Base-by-base conservation (phyloP, 306 rosid species). In the Fragaria ananassa region DNA sequence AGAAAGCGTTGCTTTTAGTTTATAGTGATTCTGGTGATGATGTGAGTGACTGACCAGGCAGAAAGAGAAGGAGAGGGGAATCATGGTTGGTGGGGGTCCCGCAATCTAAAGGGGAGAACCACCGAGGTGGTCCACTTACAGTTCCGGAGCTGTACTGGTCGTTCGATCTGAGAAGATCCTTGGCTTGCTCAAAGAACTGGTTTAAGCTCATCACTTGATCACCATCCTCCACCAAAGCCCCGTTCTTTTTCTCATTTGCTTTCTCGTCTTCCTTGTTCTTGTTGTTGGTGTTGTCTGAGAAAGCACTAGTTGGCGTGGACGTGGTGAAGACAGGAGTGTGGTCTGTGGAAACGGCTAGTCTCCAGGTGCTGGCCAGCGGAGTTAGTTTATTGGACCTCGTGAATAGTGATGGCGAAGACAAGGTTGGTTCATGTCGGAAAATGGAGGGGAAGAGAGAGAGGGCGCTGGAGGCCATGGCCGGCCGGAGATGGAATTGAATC, bases 81-180 rank as follows among this genome's bases (percentile, higher is more conserved):
- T 85, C 77, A 60, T 60, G 65, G 10, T 73, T 44, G 72, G 64
- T 14, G 29, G 82, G 93, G 37, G 83, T 78, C 45, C 83, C 86
- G 71, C 89, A 76, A 45, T 88, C 86, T 78, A 88, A 29, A 4
- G 98, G 98, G 50, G 95, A 89, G 90, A 92, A 90, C 98, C 98
- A 90, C 68, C 97, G 91, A 19, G 95, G 97, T 23, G 93, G 91
- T 35, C 98, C 96, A 41, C 83, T 51, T 51, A 2, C 57, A 18
- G 54, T 49, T 49, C 54, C 54, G 19, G n/a, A 0, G 6, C 18
- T 12, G 1, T 19, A 0, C 10, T 54, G 83, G 3, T 7, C 27
- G 71, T 87, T 89, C 27, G 88, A 74, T 71, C 69, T 12, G 25
- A 90, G 68, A 7, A 90, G 46, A 27, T 78, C 89, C 83, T 76